Evolutionary conservation across 2,329 filamentous ascomycete genomes (phyloP).

Genomic region (Exophiala viscosa): DNA sequence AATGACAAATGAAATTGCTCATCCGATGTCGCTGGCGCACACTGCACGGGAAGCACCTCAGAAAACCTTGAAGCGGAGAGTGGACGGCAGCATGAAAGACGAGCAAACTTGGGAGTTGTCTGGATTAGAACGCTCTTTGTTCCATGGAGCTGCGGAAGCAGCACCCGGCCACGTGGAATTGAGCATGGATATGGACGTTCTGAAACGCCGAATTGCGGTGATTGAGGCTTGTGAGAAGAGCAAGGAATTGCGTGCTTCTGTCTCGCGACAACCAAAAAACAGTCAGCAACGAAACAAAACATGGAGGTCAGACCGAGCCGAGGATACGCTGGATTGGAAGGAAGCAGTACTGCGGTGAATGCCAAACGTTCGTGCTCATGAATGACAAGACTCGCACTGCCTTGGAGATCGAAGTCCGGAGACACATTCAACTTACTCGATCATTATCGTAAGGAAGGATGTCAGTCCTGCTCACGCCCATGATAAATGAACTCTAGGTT

Average conservation of each 20-base stretch:
- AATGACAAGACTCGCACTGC: no score
- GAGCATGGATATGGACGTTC: constrained; percentile 6
- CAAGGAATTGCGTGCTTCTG: not conserved
- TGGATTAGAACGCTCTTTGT: not conserved
- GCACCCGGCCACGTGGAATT: not conserved
- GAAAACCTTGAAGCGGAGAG: constrained; percentile 2
- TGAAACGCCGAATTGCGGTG: constrained; percentile 9
- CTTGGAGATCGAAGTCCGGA: no score
- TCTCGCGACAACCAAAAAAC: not conserved
- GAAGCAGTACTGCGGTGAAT: not conserved
- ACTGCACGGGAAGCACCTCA: no score
- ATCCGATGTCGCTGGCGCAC: no score
- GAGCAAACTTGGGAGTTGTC: not conserved
- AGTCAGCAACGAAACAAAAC: not conserved
- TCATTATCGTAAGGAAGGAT: no score
- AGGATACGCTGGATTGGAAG: not conserved
- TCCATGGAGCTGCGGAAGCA: not conserved
- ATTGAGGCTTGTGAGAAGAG: constrained; percentile 2
- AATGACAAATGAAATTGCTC: no score
- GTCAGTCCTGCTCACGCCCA: no score
- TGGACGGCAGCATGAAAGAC: constrained; percentile 10
- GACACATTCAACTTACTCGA: no score
- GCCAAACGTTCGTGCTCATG: not conserved
- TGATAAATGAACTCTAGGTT: no score
- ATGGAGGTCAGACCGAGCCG: not conserved